Evolutionary conservation across 441 rosid species (phyloP).

Genomic region (Mallotus japonicus): DNA sequence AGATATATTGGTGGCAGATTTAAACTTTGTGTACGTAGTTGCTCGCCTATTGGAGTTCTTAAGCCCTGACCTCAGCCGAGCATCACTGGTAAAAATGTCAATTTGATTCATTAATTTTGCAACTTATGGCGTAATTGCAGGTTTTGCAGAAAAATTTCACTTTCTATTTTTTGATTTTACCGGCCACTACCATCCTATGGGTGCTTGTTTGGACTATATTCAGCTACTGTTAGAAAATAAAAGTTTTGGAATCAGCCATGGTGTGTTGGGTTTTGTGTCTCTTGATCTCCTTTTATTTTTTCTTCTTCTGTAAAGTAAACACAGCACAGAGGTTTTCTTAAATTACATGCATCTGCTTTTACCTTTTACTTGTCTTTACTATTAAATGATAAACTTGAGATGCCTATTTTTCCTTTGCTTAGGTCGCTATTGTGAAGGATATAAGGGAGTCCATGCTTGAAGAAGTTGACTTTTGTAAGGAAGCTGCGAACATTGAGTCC

Average conservation of each 20-base stretch:
- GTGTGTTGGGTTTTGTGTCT: background rate
- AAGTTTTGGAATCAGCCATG: background rate
- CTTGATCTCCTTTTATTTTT: background rate
- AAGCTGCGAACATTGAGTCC: conserved; percentile 76
- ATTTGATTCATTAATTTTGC: conserved; percentile 11
- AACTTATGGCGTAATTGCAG: conserved; percentile 4
- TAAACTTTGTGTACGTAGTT: conserved; percentile 82
- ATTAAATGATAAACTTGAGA: background rate
- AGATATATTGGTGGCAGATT: conserved; percentile 88
- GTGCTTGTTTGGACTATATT: background rate
- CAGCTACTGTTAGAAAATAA: background rate
- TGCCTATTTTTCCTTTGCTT: conserved; percentile 21
- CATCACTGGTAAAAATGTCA: conserved; percentile 70
- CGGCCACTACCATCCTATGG: background rate
- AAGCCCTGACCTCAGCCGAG: conserved; percentile 80
- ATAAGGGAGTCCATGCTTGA: conserved; percentile 96
- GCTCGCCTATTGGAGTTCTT: conserved; percentile 93
- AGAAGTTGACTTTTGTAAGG: conserved; percentile 95
- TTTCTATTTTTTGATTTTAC: conserved; percentile 16
- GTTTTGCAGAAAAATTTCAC: conserved; percentile 15
- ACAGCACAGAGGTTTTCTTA: background rate
- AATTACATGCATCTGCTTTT: background rate
- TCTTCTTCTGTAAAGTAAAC: background rate
- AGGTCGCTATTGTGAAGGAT: conserved; percentile 92
- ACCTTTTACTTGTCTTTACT: conserved; percentile 1